These are phyloP conservation scores for Boletus reticuloceps DNA, from an alignment of 768 basidiomycete genomes.

Conservation along the genomic window DNA sequence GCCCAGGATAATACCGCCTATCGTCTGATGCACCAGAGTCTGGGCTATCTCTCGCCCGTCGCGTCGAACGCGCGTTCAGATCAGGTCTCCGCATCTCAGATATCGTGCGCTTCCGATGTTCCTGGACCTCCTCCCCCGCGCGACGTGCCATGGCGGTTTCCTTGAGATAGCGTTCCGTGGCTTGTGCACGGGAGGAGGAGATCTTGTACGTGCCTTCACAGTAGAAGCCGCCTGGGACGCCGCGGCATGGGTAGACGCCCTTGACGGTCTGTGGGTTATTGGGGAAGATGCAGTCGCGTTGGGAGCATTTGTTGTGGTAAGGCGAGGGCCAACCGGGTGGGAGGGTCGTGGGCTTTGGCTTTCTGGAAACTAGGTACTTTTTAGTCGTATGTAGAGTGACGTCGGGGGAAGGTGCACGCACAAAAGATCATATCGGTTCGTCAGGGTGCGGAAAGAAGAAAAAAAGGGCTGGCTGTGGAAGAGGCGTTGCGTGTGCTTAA, in stretches of 20 bases:
- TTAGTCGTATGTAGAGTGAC: background rate
- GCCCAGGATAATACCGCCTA: background rate
- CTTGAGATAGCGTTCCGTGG: conserved; percentile 31
- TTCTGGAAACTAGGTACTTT: conserved; percentile 25
- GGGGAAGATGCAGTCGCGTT: conserved; percentile 30
- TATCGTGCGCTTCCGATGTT: conserved; percentile 22
- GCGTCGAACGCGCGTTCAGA: background rate
- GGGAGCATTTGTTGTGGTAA: conserved; percentile 37
- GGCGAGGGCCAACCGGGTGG: conserved; percentile 36
- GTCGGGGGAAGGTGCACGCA: conserved; percentile 11
- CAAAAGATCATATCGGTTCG: conserved; percentile 27
- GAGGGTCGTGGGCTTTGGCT: conserved; percentile 26
- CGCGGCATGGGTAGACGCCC: conserved; percentile 33
- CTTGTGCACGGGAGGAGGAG: conserved; percentile 32
- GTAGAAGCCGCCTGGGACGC: conserved; percentile 34
- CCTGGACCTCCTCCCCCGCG: conserved; percentile 27
- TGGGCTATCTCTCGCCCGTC: conserved; percentile 13
- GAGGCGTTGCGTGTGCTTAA: conserved; percentile 8
- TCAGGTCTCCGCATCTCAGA: conserved; percentile 29
- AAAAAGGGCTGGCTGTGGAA: background rate
- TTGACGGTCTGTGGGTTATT: conserved; percentile 30
- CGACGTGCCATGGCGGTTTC: conserved; percentile 23
- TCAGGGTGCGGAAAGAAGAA: conserved; percentile 8
- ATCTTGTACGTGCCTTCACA: conserved; percentile 35
- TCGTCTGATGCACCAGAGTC: conserved; percentile 6